Evolutionary conservation across 2,329 filamentous ascomycete species (phyloP), one percentile per base, ranked within the genome.

Genomic region (Thielaviopsis cerberus): DNA sequence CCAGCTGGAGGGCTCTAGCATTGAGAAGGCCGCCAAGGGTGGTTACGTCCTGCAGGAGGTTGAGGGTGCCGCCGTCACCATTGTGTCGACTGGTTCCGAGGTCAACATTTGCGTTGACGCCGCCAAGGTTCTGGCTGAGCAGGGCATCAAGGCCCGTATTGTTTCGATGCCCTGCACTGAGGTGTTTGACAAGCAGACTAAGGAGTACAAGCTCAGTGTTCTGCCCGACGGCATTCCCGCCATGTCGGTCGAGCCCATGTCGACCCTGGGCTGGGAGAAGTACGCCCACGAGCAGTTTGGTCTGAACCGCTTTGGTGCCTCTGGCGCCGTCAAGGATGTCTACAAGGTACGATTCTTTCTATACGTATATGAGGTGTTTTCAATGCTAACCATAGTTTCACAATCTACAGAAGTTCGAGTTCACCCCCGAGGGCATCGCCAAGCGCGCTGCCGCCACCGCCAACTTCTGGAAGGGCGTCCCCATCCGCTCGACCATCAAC

Each of bases 221-320:
- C 82, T 98, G 63, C 92, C 91, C 67, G 89, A 96, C 70, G 90
- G 90, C 65, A 91, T 96, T 70, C 91, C 92, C 64, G 82, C 89
- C 62, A 73, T 98, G 73, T 94, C 87, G 59, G 86, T 98, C 65
- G 92, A 98, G 79, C 90, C 89, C 71, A 94, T 95, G 87, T 86
- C 81, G 73, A 98, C 92, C 65, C 83, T 96, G 74, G 92, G 92
- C 66, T 98, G 92, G 92, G 90, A 97, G 81, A 86, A 91, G 73
- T 98, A 97, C 77, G 87, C 89, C 61, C 91, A 98, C 76, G 92
- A 98, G 82, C 92, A 98, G 78, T 98, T 98, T 69, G 92, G 92
- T 71, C 83, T 98, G 65, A 98, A 98, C 85, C 83, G 92, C 71
- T 98, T 98, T 74, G 92, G 92, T 82, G 91, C 91, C 65, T 94